Base-by-base conservation (phyloP, 1,139 yeast species). In the Ogataea hybrid region DNA sequence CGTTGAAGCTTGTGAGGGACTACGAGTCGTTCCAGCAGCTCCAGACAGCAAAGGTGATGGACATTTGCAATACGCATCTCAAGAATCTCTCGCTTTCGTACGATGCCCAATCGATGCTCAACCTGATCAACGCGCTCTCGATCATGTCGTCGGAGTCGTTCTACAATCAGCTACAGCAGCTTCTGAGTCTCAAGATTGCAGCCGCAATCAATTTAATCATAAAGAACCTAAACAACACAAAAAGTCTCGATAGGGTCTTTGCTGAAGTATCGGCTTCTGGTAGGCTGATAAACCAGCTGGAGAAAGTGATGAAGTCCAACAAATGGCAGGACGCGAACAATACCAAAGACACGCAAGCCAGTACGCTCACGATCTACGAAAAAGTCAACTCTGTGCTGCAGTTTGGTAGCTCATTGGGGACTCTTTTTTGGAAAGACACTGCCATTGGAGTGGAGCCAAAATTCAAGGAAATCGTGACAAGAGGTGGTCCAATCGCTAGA, bases 401-500 rank as follows among this genome's bases (percentile, higher is more conserved):
- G 27, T 32, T 59, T 30, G 50, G 44, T 27, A 27, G 52, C 36
- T 25, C 53, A 42, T 20, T 56, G 61, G 31, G 54, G 51, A 35
- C 71, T 1, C 56, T 62, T 4, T 74, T 63, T 54, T 79, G 84
- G 83, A 64, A 67, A 39, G 77, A 73, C 41, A 58, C 77, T 3
- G 74, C 81, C 0, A 56, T 63, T 6, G 71, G 67, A 23, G 77
- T 82, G 49, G 85, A 83, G 56, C 73, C 73, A 34, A 77, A 74
- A 43, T 70, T 86, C 28, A 81, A 75, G 10, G 81, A 82, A 6
- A 79, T 88, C 1, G 71, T 80, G 64, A 71, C 73, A 6, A 73
- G 85, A 54, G 95, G 94, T 37, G 95, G 95, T 0, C 90, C 92
- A 7, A 82, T 83, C 7, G 87, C 89, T 0, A 80, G 82, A 56